Conservation (phyloP, 1,284 basidiomycete genomes). For the Vanrija pseudolonga region DNA sequence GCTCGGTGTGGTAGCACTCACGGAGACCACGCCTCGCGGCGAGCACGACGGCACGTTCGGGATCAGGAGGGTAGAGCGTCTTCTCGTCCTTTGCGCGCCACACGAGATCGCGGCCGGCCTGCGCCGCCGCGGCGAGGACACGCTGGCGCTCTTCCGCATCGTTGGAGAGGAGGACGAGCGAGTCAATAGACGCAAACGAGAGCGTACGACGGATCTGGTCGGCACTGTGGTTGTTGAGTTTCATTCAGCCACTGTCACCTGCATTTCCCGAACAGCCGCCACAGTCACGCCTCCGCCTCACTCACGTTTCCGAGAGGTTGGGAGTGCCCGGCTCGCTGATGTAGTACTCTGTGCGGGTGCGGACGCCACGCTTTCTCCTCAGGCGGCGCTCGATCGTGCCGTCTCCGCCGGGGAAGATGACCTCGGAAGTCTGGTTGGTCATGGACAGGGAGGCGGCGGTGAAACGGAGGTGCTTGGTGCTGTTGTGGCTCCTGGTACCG, state of each 20-base stretch:
- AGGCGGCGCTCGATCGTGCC: neutral
- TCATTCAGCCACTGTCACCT: neutral
- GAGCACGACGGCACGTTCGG: constrained; percentile 69
- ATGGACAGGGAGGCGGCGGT: constrained; percentile 1
- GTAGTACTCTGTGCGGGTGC: constrained; percentile 32
- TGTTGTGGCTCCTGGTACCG: neutral
- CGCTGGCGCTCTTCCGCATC: constrained; percentile 33
- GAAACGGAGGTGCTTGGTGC: constrained; percentile 15
- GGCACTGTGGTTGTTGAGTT: constrained; percentile 28
- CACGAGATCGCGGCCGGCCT: constrained; percentile 54
- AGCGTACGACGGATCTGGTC: constrained; percentile 48
- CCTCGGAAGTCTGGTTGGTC: neutral
- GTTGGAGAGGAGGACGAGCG: constrained; percentile 34
- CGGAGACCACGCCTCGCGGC: constrained; percentile 69
- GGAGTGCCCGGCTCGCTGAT: constrained; percentile 46
- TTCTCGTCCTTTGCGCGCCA: constrained; percentile 80
- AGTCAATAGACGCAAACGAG: constrained; percentile 48
- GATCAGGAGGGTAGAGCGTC: constrained; percentile 62
- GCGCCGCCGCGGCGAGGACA: constrained; percentile 30
- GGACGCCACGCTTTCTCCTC: constrained; percentile 18
- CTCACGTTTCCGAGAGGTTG: constrained; percentile 47
- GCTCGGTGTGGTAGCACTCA: constrained; percentile 52
- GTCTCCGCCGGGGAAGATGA: constrained; percentile 6
- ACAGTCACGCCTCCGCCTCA: neutral
- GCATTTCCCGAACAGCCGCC: neutral